phyloP scores from a whole-genome alignment of 768 basidiomycete species.

The Auriscalpium microsporum region DNA sequence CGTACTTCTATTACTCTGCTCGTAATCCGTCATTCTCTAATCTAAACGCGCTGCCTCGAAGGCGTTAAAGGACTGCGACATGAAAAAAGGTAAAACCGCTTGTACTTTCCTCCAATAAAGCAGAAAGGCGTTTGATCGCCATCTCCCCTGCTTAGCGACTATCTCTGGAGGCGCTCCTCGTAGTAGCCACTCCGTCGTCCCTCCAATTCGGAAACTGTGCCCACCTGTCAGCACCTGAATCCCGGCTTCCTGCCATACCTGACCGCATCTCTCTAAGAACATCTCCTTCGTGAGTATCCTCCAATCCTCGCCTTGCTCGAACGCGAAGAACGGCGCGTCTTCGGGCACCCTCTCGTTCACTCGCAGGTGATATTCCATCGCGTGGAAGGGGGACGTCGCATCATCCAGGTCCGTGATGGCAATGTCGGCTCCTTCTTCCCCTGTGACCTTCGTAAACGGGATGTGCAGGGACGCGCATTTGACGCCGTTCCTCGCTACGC shows the following conservation, averaged over 20 bases:
- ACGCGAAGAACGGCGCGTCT: neutral
- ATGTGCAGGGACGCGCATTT: constrained; percentile 21
- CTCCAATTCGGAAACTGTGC: neutral
- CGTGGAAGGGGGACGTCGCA: constrained; percentile 12
- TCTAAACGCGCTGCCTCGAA: too few species aligned
- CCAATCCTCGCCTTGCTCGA: neutral
- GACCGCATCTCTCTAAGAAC: constrained; percentile 2
- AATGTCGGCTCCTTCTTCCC: constrained; percentile 19
- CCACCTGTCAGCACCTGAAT: neutral
- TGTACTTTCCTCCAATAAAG: neutral
- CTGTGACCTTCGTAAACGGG: constrained; percentile 30
- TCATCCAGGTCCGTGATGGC: constrained; percentile 16
- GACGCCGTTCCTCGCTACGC: neutral
- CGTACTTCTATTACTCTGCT: too few species aligned
- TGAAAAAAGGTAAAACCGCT: neutral
- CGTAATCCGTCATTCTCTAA: too few species aligned
- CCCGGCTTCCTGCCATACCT: neutral
- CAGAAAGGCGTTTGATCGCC: neutral
- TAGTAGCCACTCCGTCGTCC: neutral
- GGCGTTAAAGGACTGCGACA: neutral
- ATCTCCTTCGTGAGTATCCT: neutral
- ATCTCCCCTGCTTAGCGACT: neutral
- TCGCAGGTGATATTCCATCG: constrained; percentile 18
- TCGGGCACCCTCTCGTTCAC: constrained; percentile 2
- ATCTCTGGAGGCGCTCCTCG: neutral